phyloP scores from a whole-genome alignment of 108 stramenopile genomes.

The Cyclostephanos tholiformis region DNA sequence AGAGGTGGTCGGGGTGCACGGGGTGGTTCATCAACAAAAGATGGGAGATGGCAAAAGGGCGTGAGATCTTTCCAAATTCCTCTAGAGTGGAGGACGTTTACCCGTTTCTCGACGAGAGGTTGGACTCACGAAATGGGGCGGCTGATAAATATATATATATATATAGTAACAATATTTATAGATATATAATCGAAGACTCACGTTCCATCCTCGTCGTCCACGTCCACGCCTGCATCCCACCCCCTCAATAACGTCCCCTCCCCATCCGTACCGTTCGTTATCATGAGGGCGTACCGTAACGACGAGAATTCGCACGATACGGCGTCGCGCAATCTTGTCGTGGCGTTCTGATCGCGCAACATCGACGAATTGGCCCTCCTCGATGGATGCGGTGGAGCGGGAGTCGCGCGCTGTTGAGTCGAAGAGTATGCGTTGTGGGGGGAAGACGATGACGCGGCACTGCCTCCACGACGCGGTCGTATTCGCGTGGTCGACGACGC shows the following conservation, averaged over 20 bases:
- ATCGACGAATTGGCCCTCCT: constrained; percentile 15
- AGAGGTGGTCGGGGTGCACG: too few species aligned
- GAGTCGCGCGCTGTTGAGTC: neutral
- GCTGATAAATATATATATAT: too few species aligned
- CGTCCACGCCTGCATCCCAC: constrained; percentile 23
- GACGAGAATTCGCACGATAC: constrained; percentile 22
- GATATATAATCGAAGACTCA: constrained; percentile 5
- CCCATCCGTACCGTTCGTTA: constrained; percentile 12
- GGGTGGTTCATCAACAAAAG: too few species aligned
- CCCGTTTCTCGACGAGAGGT: too few species aligned
- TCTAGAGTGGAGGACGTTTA: too few species aligned
- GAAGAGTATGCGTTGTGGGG: too few species aligned
- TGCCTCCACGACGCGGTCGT: too few species aligned
- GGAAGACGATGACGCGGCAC: too few species aligned
- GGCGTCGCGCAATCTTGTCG: constrained; percentile 6
- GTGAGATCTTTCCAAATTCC: too few species aligned
- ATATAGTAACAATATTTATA: too few species aligned
- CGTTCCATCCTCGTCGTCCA: constrained; percentile 31
- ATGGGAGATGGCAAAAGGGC: too few species aligned
- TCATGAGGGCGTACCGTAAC: constrained; percentile 18
- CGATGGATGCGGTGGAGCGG: neutral
- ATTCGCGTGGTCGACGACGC: too few species aligned
- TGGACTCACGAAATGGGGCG: neutral
- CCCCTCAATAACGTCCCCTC: constrained; percentile 13
- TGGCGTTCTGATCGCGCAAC: constrained; percentile 8